Percentiles rank a stretch among this genome's conserved stretches.
Evolutionary conservation across 1,139 yeast genomes (phyloP).

Genomic region (Casaregolazyma lundiana): DNA sequence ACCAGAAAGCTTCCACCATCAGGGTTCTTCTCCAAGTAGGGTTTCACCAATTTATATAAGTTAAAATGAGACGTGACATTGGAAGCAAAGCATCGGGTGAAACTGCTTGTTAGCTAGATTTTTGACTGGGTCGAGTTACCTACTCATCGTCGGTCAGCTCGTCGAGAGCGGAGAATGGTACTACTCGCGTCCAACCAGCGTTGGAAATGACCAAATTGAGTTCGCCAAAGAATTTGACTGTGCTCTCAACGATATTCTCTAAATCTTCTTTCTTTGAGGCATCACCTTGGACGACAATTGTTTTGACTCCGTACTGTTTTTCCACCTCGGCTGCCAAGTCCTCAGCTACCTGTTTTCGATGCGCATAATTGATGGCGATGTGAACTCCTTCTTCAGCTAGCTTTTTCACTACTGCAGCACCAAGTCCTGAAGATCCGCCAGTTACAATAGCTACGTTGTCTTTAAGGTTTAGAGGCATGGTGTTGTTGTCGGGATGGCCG

Average conservation of each 20-base stretch:
- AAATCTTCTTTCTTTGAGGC: conserved; percentile 22
- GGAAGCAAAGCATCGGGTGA: conserved; percentile 23
- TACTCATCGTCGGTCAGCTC: conserved; percentile 24
- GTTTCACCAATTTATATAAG: conserved; percentile 36
- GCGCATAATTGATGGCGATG: conserved; percentile 34
- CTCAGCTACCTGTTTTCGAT: conserved; percentile 30
- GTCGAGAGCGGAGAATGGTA: conserved; percentile 21
- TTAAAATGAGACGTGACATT: conserved; percentile 36
- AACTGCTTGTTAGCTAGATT: conserved; percentile 1
- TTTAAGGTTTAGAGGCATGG: conserved; percentile 18
- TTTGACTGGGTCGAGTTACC: conserved; percentile 11
- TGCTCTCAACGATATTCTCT: conserved; percentile 21
- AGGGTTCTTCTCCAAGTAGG: conserved; percentile 30
- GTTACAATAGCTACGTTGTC: conserved; percentile 29
- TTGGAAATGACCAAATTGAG: conserved; percentile 31
- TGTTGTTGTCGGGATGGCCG: background rate
- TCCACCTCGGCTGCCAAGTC: conserved; percentile 24
- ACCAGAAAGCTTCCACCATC: conserved; percentile 39
- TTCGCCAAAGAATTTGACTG: conserved; percentile 26
- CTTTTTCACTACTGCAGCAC: conserved; percentile 26
- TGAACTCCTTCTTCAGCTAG: conserved; percentile 28
- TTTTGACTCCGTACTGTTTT: conserved; percentile 18
- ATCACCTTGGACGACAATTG: conserved; percentile 23
- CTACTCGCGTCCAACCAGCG: conserved; percentile 29
- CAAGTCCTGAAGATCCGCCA: conserved; percentile 32